These are phyloP conservation scores for Xylaria intraflava DNA, from an alignment of 495 filamentous ascomycete species.

Conservation along the genomic window DNA sequence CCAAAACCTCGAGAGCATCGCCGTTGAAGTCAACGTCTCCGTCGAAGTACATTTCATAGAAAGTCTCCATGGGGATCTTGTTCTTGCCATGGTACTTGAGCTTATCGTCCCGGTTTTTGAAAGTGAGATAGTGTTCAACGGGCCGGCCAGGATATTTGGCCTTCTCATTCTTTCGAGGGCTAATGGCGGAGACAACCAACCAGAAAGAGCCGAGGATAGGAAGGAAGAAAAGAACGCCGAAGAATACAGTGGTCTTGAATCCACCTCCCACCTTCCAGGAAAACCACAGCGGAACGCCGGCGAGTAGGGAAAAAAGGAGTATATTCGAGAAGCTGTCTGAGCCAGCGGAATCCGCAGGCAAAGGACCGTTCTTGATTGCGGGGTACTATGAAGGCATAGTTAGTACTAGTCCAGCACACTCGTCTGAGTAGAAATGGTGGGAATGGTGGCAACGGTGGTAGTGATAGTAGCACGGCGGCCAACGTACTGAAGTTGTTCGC, in stretches of 20 bases:
- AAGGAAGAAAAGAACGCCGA: conserved; percentile 55
- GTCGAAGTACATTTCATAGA: conserved; percentile 86
- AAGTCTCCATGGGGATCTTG: conserved; percentile 81
- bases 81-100: conserved; percentile 66
- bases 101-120: conserved; percentile 68
- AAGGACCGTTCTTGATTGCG: conserved; percentile 71
- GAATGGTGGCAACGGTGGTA: too few relatives aligned
- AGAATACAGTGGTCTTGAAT: conserved; percentile 63
- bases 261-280: conserved; percentile 65
- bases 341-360: conserved; percentile 70
- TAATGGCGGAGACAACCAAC: conserved; percentile 56
- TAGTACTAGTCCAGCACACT: not conserved
- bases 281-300: conserved; percentile 58
- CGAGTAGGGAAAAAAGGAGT: conserved; percentile 51
- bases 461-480: not conserved
- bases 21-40: conserved; percentile 82
- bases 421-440: too few relatives aligned
- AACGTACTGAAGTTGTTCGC: conserved; percentile 60
- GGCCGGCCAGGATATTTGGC: conserved; percentile 68
- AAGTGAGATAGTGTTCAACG: conserved; percentile 77
- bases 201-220: conserved; percentile 70
- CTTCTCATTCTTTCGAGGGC: conserved; percentile 73
- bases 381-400: conserved; percentile 49
- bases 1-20: conserved; percentile 69
- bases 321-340: conserved; percentile 64